Evolutionary conservation across 495 filamentous ascomycete species (phyloP).

Genomic region (Podospora conica): DNA sequence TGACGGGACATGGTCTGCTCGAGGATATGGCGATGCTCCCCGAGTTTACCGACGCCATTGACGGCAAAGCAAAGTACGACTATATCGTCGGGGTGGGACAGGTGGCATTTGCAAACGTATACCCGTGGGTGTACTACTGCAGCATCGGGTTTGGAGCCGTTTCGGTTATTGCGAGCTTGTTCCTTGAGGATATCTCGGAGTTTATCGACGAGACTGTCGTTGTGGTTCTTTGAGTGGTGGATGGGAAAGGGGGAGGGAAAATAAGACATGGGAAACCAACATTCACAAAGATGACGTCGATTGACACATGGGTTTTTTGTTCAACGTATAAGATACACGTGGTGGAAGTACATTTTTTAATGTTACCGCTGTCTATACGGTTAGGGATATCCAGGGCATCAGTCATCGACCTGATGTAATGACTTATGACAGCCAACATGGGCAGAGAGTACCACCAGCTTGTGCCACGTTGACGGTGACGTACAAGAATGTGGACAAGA

Average conservation of each 20-base stretch:
- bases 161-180: conserved; percentile 56
- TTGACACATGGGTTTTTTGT: not conserved
- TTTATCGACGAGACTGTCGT: conserved; percentile 67
- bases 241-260: not conserved
- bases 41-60: conserved; percentile 38
- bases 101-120: conserved; percentile 55
- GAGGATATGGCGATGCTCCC: conserved; percentile 48
- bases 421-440: not conserved
- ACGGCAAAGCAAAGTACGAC: conserved; percentile 46
- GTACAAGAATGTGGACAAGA: too few species aligned
- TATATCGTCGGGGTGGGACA: conserved; percentile 56
- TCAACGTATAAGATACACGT: not conserved
- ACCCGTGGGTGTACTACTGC: conserved; percentile 62
- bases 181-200: conserved; percentile 57
- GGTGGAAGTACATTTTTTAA: not conserved
- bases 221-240: conserved; percentile 45
- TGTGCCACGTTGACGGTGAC: not conserved
- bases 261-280: not conserved
- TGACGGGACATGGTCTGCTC: conserved; percentile 53
- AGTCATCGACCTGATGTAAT: not conserved
- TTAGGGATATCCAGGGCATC: not conserved
- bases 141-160: conserved; percentile 62
- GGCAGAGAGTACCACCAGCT: not conserved
- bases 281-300: not conserved
- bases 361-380: not conserved